Conservation (phyloP, 148 eudicot genomes). For the Heliamphora exappendiculata region DNA sequence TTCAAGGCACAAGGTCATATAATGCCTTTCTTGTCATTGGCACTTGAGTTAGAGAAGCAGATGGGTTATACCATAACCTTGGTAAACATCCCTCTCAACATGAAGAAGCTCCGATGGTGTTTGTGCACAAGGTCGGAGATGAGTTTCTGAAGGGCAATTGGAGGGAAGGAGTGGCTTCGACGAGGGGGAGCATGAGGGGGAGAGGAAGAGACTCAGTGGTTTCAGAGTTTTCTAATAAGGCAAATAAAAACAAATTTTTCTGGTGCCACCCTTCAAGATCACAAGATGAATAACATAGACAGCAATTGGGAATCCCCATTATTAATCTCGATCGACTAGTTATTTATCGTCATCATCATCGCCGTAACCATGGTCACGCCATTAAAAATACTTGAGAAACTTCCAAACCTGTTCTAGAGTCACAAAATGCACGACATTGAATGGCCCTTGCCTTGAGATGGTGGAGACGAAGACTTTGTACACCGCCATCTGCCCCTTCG, state of each 20-base stretch:
- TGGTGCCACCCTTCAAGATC: no score
- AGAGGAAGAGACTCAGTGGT: no score
- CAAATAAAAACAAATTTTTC: no score
- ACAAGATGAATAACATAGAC: no score
- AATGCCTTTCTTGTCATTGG: conserved; percentile 41
- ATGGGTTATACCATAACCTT: conserved; percentile 33
- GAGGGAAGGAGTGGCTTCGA: no score
- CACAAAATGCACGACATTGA: conserved; percentile 36
- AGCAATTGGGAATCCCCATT: no score
- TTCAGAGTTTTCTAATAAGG: no score
- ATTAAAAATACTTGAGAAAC: conserved; percentile 26
- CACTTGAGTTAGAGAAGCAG: conserved; percentile 13
- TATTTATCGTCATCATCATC: not conserved
- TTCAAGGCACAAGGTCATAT: conserved; percentile 56
- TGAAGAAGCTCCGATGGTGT: conserved; percentile 33
- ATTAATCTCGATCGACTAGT: not conserved
- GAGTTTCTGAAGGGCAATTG: no score
- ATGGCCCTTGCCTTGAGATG: conserved; percentile 37
- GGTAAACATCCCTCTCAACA: conserved; percentile 41
- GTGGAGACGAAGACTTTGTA: conserved; percentile 36
- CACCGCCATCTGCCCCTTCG: conserved; percentile 32
- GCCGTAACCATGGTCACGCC: not conserved
- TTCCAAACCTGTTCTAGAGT: conserved; percentile 37
- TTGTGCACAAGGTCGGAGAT: no score
- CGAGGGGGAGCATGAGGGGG: no score